Evolutionary conservation across 331 rosid genomes (phyloP).

Genomic region (Acacia pycnantha): DNA sequence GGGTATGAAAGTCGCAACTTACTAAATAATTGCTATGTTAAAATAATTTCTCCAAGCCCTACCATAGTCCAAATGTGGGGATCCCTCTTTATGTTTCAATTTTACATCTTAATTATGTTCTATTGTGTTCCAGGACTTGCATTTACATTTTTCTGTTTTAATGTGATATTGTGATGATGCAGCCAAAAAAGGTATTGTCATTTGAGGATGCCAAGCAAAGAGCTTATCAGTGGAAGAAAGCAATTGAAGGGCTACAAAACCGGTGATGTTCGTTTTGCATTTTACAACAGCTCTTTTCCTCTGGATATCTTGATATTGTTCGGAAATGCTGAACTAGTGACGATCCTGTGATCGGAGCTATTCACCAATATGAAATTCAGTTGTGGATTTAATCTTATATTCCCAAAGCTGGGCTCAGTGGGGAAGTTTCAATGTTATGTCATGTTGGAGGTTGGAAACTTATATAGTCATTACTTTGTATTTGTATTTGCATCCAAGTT

Average conservation of each 20-base stretch:
- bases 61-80: neutral
- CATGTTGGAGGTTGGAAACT: neutral
- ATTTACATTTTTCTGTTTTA: neutral
- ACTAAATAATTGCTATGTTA: neutral
- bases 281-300: slow-evolving; percentile 21
- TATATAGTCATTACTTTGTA: neutral
- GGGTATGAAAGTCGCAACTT: neutral
- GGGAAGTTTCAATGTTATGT: neutral
- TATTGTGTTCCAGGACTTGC: neutral
- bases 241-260: slow-evolving; percentile 95
- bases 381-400: slow-evolving; percentile 3
- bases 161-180: slow-evolving; percentile 29
- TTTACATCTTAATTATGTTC: neutral
- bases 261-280: slow-evolving; percentile 53
- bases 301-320: slow-evolving; percentile 25
- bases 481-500: neutral
- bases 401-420: neutral
- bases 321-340: slow-evolving; percentile 23
- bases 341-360: slow-evolving; percentile 27
- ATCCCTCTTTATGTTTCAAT: neutral
- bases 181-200: slow-evolving; percentile 86
- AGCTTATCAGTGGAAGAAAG: slow-evolving; percentile 95
- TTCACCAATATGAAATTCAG: slow-evolving; percentile 30
- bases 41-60: neutral
- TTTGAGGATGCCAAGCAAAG: slow-evolving; percentile 93